A percentile compares a stretch with the other conserved stretches of the same genome.
Conservation (phyloP, 306 rosid genomes). For the Inga laurina region DNA sequence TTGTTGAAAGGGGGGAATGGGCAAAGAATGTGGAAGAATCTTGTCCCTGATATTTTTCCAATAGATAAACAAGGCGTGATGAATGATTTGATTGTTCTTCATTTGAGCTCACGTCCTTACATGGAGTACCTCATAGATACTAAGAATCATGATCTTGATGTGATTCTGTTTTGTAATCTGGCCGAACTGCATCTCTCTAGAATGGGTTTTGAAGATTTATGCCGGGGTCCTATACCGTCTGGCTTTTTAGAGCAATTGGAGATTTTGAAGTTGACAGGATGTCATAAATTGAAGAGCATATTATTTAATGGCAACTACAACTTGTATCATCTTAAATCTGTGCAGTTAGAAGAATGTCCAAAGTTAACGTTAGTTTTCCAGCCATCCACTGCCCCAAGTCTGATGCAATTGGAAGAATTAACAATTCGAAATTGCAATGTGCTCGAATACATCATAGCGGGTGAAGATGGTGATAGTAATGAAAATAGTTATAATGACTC, state of each 20-base stretch:
- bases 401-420: slow-evolving; percentile 8
- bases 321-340: not conserved
- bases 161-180: slow-evolving; percentile 4
- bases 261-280: not conserved
- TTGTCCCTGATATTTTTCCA: slow-evolving; percentile 28
- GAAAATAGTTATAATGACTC: not conserved
- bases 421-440: not conserved
- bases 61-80: not conserved
- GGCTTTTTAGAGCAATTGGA: not conserved
- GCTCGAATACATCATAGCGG: not conserved
- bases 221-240: not conserved
- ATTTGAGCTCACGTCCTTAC: not conserved
- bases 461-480: not conserved
- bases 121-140: slow-evolving; percentile 19
- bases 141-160: not conserved
- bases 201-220: not conserved
- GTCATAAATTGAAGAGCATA: not conserved
- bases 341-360: not conserved
- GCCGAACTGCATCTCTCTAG: not conserved
- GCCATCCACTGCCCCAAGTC: not conserved
- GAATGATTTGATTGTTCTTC: not conserved
- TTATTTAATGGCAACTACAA: not conserved
- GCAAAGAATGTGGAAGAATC: not conserved
- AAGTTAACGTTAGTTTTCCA: not conserved
- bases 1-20: not conserved